Percentiles rank a stretch among this genome's conserved stretches.
These are phyloP conservation scores for Phytopythium kandeliae DNA, from an alignment of 352 stramenopile genomes.

Conservation along the genomic window DNA sequence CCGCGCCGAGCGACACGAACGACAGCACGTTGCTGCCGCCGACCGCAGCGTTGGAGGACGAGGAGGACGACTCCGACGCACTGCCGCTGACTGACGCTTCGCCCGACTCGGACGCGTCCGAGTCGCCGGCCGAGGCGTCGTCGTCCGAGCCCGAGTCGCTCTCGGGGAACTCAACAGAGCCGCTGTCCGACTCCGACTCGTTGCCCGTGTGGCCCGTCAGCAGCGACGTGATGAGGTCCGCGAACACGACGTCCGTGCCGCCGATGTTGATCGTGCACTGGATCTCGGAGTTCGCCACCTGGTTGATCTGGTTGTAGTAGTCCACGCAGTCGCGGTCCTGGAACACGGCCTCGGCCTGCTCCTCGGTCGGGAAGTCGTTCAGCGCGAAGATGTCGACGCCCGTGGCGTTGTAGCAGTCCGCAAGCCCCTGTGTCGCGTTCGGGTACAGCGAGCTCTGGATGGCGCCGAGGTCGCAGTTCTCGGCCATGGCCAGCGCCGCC, in stretches of 20 bases:
- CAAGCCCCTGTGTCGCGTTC: conserved; percentile 50
- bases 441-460: conserved; percentile 50
- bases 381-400: conserved; percentile 55
- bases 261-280: conserved; percentile 50
- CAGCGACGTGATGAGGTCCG: conserved; percentile 42
- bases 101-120: conserved; percentile 2
- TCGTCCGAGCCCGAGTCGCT: conserved; percentile 15
- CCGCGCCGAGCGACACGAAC: conserved; percentile 10
- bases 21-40: conserved; percentile 8
- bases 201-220: conserved; percentile 64
- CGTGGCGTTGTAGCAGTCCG: conserved; percentile 30
- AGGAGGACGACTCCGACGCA: conserved; percentile 5
- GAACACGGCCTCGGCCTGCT: conserved; percentile 48
- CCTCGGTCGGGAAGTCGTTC: conserved; percentile 36
- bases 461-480: conserved; percentile 41
- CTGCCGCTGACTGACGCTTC: conserved; percentile 1
- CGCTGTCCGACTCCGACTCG: conserved; percentile 26
- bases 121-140: conserved; percentile 2
- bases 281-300: conserved; percentile 54
- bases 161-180: conserved; percentile 6
- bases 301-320: conserved; percentile 69
- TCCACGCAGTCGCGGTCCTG: conserved; percentile 52
- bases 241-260: conserved; percentile 39
- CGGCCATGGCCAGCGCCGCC: conserved; percentile 18
- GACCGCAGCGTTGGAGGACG: conserved; percentile 2